Percentiles rank a stretch among this genome's conserved stretches.
Conservation (phyloP, 2,329 filamentous ascomycete genomes). For the Pyrenophora tritici-repentis region DNA sequence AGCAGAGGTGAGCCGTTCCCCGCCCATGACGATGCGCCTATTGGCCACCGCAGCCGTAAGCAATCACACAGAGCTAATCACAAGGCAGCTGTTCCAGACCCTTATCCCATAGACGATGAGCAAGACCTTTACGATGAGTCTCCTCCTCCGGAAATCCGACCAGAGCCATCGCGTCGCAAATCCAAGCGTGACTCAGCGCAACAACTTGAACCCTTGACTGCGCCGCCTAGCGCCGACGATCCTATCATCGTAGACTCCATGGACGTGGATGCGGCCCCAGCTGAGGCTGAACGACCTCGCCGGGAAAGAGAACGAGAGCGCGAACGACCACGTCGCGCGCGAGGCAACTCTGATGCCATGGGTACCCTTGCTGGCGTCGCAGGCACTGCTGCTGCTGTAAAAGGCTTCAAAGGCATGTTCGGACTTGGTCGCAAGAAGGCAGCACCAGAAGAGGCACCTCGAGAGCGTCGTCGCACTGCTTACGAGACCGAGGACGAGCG, state of each 20-base stretch:
- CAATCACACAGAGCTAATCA: conserved; percentile 47
- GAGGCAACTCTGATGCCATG: conserved; percentile 66
- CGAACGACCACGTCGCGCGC: conserved; percentile 51
- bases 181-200: conserved; percentile 49
- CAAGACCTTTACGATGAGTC: conserved; percentile 55
- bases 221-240: conserved; percentile 50
- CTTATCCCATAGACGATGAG: conserved; percentile 68
- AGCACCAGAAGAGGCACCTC: conserved; percentile 36
- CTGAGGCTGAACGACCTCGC: conserved; percentile 49
- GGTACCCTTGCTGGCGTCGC: conserved; percentile 51
- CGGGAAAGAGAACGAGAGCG: conserved; percentile 47
- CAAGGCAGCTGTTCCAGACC: conserved; percentile 53
- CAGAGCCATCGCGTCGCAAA: conserved; percentile 47
- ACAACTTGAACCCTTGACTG: conserved; percentile 42
- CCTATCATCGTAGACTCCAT: conserved; percentile 49
- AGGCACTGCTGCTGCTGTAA: conserved; percentile 50
- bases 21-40: conserved; percentile 23
- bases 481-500: conserved; percentile 47
- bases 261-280: conserved; percentile 52
- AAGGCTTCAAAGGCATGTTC: conserved; percentile 61
- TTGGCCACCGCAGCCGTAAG: conserved; percentile 33
- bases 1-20: conserved; percentile 52
- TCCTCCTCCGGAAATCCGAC: conserved; percentile 39
- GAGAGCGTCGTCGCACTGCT: conserved; percentile 39
- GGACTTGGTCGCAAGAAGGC: conserved; percentile 48